phyloP scores from a whole-genome alignment of 441 rosid genomes.

The Gossypium trilobum region DNA sequence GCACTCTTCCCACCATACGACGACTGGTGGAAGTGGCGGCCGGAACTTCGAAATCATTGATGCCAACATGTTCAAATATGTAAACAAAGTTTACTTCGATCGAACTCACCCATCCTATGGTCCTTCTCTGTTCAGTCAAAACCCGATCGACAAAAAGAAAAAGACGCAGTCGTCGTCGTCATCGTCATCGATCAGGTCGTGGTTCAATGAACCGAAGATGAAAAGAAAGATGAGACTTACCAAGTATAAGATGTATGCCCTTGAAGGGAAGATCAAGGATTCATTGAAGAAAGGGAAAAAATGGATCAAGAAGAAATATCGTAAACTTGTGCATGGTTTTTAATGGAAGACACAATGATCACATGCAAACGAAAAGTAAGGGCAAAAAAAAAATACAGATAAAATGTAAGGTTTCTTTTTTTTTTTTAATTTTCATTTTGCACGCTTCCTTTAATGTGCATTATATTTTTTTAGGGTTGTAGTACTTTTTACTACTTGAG shows the following conservation, averaged over 20 bases:
- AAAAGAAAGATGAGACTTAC: slow-evolving; percentile 36
- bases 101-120: not conserved
- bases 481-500: not conserved
- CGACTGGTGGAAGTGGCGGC: not conserved
- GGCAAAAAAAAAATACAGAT: not conserved
- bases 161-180: not conserved
- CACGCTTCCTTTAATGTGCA: not conserved
- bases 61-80: not conserved
- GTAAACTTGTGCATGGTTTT: slow-evolving; percentile 37
- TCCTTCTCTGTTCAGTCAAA: not conserved
- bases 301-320: slow-evolving; percentile 65
- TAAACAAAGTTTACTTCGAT: not conserved
- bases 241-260: slow-evolving; percentile 49
- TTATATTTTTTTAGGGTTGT: not conserved
- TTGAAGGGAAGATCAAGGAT: slow-evolving; percentile 58
- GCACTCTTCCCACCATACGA: not conserved
- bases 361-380: not conserved
- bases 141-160: not conserved
- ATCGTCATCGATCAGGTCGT: not conserved
- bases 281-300: slow-evolving; percentile 56
- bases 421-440: too few relatives aligned
- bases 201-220: not conserved
- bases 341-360: not conserved
- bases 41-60: not conserved
- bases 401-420: not conserved